Evolutionary conservation across 331 rosid species (phyloP), one percentile per base, ranked within the genome.

Genomic region (Arachis monticola): DNA sequence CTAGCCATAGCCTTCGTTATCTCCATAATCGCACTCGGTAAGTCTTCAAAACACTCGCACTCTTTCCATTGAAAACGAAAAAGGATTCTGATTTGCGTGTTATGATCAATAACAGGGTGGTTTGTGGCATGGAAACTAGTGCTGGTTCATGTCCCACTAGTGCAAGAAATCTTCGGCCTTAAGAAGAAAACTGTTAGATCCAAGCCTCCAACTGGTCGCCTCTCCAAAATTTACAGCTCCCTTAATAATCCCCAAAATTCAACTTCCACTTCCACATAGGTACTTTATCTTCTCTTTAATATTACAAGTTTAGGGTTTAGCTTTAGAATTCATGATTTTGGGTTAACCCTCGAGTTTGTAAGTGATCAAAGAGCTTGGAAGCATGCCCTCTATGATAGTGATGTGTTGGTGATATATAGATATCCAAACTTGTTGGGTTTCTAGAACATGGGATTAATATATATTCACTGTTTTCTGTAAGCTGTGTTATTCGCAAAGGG

Each of bases 91-190:
- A 48, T 74, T 44, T 67, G 7, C 57, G 30, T 76, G 3, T n/a
- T 3, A n/a, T 35, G 0, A 35, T 35, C 40, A 35, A 35, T 35
- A 44, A 44, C 8, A 90, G 97, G 99, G 70, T 94, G 99, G 97
- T 88, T 79, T 27, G 53, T 90, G 87, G 97, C 92, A 53, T 94
- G 99, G 99, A 94, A 94, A 79, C 51, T 94, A 13, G 97, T 92
- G 8, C 81, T 92, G 51, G 96, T 92, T 79, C 97, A 90, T 13
- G 97, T 94, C 48, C 96, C 97, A 62, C 68, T 94, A 65, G 97
- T 94, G 48, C 99, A 94, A 77, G 96, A 94, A 81, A 72, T 91
- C 70, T 91, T 87, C 31, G 92, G 97, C 60, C 79, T 90, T 30
- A 84, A 69, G 38, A 94, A 90, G 84, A 94, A 94, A 79, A 69